These are phyloP conservation scores for Calonectria naviculata DNA, from an alignment of 2,329 filamentous ascomycete genomes.

Conservation along the genomic window DNA sequence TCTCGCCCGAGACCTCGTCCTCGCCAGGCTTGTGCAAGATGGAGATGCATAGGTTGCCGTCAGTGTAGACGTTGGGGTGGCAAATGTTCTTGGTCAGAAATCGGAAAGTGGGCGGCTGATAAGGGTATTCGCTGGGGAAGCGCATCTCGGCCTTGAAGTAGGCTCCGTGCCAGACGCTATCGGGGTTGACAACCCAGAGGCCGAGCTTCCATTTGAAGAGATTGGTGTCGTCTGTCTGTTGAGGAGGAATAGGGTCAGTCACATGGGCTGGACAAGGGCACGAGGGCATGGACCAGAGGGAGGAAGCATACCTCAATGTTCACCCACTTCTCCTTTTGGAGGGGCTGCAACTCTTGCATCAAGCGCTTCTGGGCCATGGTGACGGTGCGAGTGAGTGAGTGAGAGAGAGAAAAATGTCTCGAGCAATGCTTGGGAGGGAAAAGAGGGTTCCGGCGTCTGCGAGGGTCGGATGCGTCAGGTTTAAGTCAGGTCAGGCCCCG, in stretches of 20 bases:
- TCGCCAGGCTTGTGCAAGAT: constrained; percentile 95
- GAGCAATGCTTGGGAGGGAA: constrained; percentile 3
- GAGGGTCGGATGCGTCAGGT: constrained; percentile 26
- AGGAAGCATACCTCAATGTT: constrained; percentile 84
- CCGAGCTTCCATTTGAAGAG: constrained; percentile 89
- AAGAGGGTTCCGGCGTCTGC: constrained; percentile 6
- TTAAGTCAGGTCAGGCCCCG: constrained; percentile 35
- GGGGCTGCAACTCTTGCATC: constrained; percentile 86
- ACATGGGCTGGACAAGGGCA: background rate
- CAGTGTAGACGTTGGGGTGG: constrained; percentile 94
- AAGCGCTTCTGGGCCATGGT: constrained; percentile 76
- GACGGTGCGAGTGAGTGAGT: constrained; percentile 4
- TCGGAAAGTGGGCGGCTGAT: constrained; percentile 87
- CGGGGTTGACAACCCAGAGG: constrained; percentile 91
- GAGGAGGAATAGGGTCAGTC: constrained; percentile 9
- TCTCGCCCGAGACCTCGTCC: constrained; percentile 91
- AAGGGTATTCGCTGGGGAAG: constrained; percentile 91
- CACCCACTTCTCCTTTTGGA: constrained; percentile 93
- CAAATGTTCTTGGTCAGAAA: constrained; percentile 81
- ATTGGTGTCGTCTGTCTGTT: constrained; percentile 80
- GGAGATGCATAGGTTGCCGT: constrained; percentile 94
- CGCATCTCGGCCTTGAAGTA: constrained; percentile 92
- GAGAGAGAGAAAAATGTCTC: constrained; percentile 13
- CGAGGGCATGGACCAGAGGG: background rate
- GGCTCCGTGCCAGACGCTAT: constrained; percentile 91